Conservation (phyloP, 352 stramenopile genomes). For the Phytophthora macrochlamydospora region DNA sequence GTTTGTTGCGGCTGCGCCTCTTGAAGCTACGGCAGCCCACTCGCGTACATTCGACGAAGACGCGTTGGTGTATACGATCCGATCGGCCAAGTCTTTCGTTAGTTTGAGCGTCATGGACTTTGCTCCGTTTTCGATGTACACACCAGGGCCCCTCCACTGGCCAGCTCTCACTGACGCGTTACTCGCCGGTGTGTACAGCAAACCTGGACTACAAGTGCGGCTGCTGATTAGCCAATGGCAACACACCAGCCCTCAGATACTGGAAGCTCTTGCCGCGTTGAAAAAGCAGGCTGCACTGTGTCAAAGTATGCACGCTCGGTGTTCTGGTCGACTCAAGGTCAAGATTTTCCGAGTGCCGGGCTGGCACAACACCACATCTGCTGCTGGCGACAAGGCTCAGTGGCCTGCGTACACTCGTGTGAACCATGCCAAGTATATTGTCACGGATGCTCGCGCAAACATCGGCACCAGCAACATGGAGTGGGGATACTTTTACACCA, state of each 20-base stretch:
- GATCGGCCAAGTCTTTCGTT: conserved; percentile 52
- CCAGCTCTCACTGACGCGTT: conserved; percentile 69
- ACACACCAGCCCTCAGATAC: conserved; percentile 64
- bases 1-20: conserved; percentile 69
- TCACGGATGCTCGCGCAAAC: conserved; percentile 79
- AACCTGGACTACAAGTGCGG: conserved; percentile 50
- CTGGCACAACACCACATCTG: conserved; percentile 69
- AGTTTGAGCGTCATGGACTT: conserved; percentile 89
- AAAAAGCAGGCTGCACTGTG: conserved; percentile 58
- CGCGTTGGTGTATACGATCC: conserved; percentile 76
- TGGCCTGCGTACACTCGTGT: conserved; percentile 81
- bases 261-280: conserved; percentile 49
- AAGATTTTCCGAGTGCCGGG: conserved; percentile 77
- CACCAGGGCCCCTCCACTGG: conserved; percentile 63
- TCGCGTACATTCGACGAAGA: conserved; percentile 75
- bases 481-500: conserved; percentile 89
- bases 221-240: conserved; percentile 84
- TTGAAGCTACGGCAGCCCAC: conserved; percentile 54
- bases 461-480: conserved; percentile 90
- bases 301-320: conserved; percentile 37
- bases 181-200: conserved; percentile 60
- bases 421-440: conserved; percentile 88
- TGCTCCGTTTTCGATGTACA: conserved; percentile 72
- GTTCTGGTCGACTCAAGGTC: conserved; percentile 65
- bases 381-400: conserved; percentile 19